Conservation (phyloP, 495 filamentous ascomycete genomes). For the Xylaria bambusicola region DNA sequence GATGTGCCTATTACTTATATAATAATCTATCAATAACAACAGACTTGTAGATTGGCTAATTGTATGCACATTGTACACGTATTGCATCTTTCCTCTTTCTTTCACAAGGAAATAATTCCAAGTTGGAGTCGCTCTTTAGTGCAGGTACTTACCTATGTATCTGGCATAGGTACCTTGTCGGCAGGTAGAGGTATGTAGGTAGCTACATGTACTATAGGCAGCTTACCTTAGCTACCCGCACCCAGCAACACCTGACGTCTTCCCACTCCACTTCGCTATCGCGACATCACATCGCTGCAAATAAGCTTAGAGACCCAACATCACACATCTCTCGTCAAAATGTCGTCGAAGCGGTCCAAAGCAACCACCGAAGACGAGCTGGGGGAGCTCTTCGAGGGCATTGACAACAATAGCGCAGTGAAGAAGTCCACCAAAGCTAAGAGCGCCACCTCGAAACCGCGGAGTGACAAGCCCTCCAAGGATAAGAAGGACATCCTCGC, state of each 20-base stretch:
- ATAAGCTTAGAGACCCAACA: not conserved
- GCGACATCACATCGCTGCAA: not conserved
- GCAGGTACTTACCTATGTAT: too few relatives aligned
- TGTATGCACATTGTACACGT: too few relatives aligned
- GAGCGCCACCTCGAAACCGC: constrained; percentile 47
- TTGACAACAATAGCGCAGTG: constrained; percentile 54
- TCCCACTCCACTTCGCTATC: not conserved
- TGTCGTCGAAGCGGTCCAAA: constrained; percentile 47
- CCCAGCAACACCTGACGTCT: not conserved
- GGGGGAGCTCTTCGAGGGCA: constrained; percentile 75
- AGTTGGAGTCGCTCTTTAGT: too few relatives aligned
- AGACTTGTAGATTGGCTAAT: too few relatives aligned
- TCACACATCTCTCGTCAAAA: constrained; percentile 22
- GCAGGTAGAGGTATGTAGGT: not conserved
- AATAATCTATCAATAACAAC: too few relatives aligned
- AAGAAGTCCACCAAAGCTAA: constrained; percentile 52
- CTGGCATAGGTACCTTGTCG: too few relatives aligned
- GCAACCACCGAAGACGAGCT: constrained; percentile 73
- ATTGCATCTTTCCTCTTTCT: too few relatives aligned
- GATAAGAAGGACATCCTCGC: constrained; percentile 77
- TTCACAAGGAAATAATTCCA: too few relatives aligned
- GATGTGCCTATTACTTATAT: too few relatives aligned
- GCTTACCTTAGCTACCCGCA: not conserved
- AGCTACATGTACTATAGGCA: not conserved
- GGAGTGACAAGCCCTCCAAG: constrained; percentile 46